Base-by-base conservation (phyloP, 768 basidiomycete species). In the Hypholoma fasciculare region DNA sequence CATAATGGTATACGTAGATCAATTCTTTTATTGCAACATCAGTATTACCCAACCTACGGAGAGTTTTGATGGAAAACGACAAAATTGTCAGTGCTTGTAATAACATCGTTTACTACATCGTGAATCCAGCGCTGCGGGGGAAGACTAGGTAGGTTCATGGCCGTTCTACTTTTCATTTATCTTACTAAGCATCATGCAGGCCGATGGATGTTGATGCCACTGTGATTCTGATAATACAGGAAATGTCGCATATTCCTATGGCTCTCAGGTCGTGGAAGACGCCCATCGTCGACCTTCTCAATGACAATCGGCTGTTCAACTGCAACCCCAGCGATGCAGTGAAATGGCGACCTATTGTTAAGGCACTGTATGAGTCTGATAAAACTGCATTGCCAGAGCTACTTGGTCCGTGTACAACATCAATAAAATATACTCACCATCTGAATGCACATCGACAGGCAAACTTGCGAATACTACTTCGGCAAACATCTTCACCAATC, bases 401-500 rank as follows among this genome's bases (percentile, higher is more conserved):
- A 4, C 78, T 97, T 14, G 81, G 95, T 94, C 66, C 43, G 68
- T 57, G 26, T 51, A 9, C 23, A 17, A 16, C 64, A 68, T 58
- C 23, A 43, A 75, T 73, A 55, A 69, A 69, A 42, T 55, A 56
- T n/a, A 70, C 73, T 59, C 36, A 37, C 20, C 30, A 37, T 11
- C 72, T 70, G 64, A 70, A 71, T 51, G 51, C 47, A 51, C 60
- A 11, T 47, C 43, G 17, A 67, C 23, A 81, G 96, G 87, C 69
- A 85, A 83, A 75, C 85, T 96, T 52, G 87, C 91, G 1, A 86
- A 91, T 2, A 85, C 88, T 0, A 89, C 97, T 1, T 96, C 96
- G 0, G 88, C 94, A 17, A 98, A 97, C 66, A 97, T 99, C 54
- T 99, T 99, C 72, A 89, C 94, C 30, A 98, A 94, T 67, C 80